Evolutionary conservation across 2,329 filamentous ascomycete genomes (phyloP), one percentile per base, ranked within the genome.

Genomic region (Aspergillus pseudoglaucus): DNA sequence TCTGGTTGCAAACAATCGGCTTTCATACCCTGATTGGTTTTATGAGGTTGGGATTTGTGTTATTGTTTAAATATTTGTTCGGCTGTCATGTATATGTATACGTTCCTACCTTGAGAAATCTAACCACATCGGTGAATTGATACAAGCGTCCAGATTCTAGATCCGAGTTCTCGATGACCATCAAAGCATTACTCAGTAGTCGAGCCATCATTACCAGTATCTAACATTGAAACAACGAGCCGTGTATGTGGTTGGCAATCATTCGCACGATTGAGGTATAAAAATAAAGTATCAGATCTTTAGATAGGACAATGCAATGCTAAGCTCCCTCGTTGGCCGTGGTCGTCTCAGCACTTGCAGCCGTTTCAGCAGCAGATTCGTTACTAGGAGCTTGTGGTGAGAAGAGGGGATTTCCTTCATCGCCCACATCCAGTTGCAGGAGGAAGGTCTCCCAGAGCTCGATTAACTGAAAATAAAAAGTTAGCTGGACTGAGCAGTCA

Each of bases 391-490:
- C 51, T 4, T 59, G 49, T n/a, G 63, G 61, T 18, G 65, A 64
- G 50, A 68, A 73, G 49, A 71, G 78, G 3, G 72, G 70, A 46
- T 74, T 70, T 5, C 75, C 88, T 55, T 95, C 89, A 50, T 97
- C 91, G 60, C 95, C 91, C 7, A 89, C 87, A 65, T 98, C 93
- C 39, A 98, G 77, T 67, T 96, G 93, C 79, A 97, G 85, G 45
- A 98, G 77, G 75, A 95, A 98, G 0, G 93, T 97, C 72, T 98
- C 93, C 93, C 93, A 98, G 53, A 97, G 85, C 71, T 98, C 93
- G 61, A 84, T 84, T 53, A 84, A 72, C 81, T 84, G 84, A 47
- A 39, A 14, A 37, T 38, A 40, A 38, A 30, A 4, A 30, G 25
- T 53, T 41, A 54, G 53, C 15, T 22, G 17, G 20, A 41, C 12